A percentile compares a stretch with the other conserved stretches of the same genome.
phyloP scores from a whole-genome alignment of 2,329 filamentous ascomycete species.

The Neofusicoccum kwambonambiense region DNA sequence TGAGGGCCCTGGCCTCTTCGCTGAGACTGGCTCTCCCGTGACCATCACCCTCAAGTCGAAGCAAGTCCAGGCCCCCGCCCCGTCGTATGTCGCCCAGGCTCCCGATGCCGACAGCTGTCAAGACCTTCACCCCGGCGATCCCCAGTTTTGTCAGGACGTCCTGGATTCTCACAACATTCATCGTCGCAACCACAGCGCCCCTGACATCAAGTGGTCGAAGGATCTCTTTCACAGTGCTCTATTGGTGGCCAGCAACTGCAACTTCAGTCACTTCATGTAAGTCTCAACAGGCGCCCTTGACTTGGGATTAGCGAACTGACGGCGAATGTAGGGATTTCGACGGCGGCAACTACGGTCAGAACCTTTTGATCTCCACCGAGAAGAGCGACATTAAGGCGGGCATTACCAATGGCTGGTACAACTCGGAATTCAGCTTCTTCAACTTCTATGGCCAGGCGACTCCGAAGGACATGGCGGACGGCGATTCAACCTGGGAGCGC shows the following conservation, averaged over 20 bases:
- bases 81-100: not conserved
- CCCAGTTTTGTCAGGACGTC: not conserved
- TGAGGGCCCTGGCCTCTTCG: not conserved
- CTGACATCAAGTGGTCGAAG: constrained; percentile 4
- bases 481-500: not conserved
- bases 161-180: constrained; percentile 3
- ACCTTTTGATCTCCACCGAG: not conserved
- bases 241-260: not conserved
- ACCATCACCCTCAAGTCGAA: not conserved
- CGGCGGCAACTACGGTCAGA: constrained; percentile 5
- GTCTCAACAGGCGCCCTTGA: not conserved
- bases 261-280: constrained; percentile 8
- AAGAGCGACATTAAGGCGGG: not conserved
- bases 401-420: constrained; percentile 5
- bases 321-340: not conserved
- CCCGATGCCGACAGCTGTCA: not conserved
- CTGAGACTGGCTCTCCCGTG: too few relatives aligned
- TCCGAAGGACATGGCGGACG: not conserved
- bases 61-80: not conserved
- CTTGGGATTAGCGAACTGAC: not conserved
- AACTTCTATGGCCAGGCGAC: not conserved
- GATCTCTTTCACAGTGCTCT: not conserved
- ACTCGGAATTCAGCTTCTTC: not conserved
- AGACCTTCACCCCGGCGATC: not conserved
- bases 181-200: constrained; percentile 4